Evolutionary conservation across 106 monocot species (phyloP).

Genomic region (Vanilla planifolia): DNA sequence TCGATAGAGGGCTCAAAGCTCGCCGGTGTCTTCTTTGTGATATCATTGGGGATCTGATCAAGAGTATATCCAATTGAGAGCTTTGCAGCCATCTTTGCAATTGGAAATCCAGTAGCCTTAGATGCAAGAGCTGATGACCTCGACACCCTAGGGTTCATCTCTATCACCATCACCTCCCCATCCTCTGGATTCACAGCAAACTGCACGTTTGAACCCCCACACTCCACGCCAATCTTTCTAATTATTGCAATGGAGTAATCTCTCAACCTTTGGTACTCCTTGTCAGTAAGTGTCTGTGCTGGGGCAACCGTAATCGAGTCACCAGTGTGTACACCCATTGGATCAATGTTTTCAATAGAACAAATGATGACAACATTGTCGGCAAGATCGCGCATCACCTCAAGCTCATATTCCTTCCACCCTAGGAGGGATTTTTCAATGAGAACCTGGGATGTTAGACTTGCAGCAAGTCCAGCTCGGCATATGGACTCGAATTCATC

Average conservation of each 20-base stretch:
- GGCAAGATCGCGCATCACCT: slow-evolving; percentile 96
- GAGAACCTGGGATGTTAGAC: slow-evolving; percentile 71
- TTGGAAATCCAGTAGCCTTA: slow-evolving; percentile 95
- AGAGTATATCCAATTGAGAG: slow-evolving; percentile 91
- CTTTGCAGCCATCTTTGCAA: slow-evolving; percentile 98
- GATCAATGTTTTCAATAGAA: slow-evolving; percentile 94
- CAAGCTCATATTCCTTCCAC: slow-evolving; percentile 98
- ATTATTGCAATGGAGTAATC: slow-evolving; percentile 89
- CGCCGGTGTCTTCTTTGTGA: slow-evolving; percentile 97
- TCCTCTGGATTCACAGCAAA: slow-evolving; percentile 90
- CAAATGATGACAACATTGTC: slow-evolving; percentile 98
- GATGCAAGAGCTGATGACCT: slow-evolving; percentile 92
- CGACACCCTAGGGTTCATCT: slow-evolving; percentile 98
- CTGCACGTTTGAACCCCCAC: slow-evolving; percentile 98
- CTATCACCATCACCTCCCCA: slow-evolving; percentile 98
- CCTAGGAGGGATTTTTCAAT: slow-evolving; percentile 96
- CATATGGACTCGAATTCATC: slow-evolving; percentile 87
- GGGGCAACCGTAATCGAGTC: slow-evolving; percentile 97
- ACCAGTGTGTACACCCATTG: slow-evolving; percentile 97
- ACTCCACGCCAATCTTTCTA: slow-evolving; percentile 94
- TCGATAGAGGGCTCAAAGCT: slow-evolving; percentile 99
- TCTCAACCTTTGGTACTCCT: slow-evolving; percentile 93
- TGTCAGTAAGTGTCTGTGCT: slow-evolving; percentile 91
- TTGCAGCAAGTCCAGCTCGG: slow-evolving; percentile 72
- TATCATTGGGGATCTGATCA: slow-evolving; percentile 98